These are phyloP conservation scores for Vigna reflexopilosa DNA, from an alignment of 306 rosid species.

Conservation along the genomic window DNA sequence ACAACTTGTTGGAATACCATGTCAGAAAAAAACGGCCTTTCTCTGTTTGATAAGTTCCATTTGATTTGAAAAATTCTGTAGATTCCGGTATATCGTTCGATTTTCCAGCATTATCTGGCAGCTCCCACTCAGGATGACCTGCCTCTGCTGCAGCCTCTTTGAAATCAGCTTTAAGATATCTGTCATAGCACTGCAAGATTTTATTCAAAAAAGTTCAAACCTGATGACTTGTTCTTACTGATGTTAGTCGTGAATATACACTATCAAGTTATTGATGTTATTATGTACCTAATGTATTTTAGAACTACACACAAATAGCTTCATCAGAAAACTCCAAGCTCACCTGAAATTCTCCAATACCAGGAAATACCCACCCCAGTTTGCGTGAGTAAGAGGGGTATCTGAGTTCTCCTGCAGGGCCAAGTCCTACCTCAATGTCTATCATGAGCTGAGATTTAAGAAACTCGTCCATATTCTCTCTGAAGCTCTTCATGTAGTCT, in stretches of 20 bases:
- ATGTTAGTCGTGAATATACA: neutral
- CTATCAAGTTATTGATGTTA: neutral
- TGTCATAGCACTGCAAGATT: constrained; percentile 80
- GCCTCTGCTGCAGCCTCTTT: constrained; percentile 62
- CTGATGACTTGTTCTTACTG: neutral
- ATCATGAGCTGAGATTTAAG: constrained; percentile 71
- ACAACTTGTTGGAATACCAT: constrained; percentile 86
- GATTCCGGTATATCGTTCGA: constrained; percentile 73
- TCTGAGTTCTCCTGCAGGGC: constrained; percentile 95
- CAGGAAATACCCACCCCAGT: constrained; percentile 88
- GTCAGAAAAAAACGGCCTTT: constrained; percentile 81
- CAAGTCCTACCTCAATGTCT: constrained; percentile 94
- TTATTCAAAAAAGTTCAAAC: constrained; percentile 5
- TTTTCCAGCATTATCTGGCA: constrained; percentile 81
- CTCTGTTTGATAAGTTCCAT: constrained; percentile 72
- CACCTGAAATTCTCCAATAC: constrained; percentile 98
- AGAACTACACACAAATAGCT: neutral
- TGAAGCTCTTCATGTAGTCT: constrained; percentile 83
- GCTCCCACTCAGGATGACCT: constrained; percentile 88
- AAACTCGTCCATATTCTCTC: constrained; percentile 76
- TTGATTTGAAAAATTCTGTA: constrained; percentile 72
- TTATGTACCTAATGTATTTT: neutral
- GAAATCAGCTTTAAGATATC: constrained; percentile 78
- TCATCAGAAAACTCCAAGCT: constrained; percentile 36
- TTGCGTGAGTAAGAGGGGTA: constrained; percentile 70